Base-by-base conservation (phyloP, 345 rosid species). In the Melaleuca quinquenervia region DNA sequence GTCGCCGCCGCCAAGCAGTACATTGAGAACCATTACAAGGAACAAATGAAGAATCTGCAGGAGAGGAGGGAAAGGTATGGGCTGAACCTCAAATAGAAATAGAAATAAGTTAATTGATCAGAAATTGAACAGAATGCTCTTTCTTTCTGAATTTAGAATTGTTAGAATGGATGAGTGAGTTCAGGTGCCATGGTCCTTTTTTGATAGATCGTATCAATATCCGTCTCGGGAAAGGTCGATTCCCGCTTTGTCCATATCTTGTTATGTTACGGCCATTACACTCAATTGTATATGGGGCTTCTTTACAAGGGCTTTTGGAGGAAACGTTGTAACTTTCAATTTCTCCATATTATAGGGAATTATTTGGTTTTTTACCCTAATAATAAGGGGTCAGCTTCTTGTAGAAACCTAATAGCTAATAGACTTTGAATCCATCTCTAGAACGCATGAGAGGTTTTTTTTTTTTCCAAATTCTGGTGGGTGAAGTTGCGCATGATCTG, bases 11-110 rank as follows among this genome's bases (percentile, higher is more conserved):
- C 98, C 78, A 94, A 94, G 87, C 97, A 94, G 88, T 95, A 93
- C 86, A 95, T 95, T 85, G 98, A 95, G 90, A 95, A 95, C 84
- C 98, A 95, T 88, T 95, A 95, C 90, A 94, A 91, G 89, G 95
- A 93, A 82, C 97, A 95, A 84, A 95, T 93, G 98, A 95, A 92
- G 94, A 95, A 91, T 89, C 93, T 95, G 1, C 97, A 95, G 82
- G 97, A 94, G 88, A 91, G 98, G 85, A 94, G 82, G 87, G 95
- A 95, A 87, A 87, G 98, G 98, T 95, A 86, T 85, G 27, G 58
- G 18, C 62, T 15, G 11, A 48, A 27, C 5, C 12, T 75, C 22
- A 20, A 50, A 75, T 50, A 7, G 60, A 74, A 32, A 54, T 11
- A 36, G 48, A 70, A 20, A 70, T 70, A 70, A 36, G 7, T 36